Percentiles rank a stretch among this genome's conserved stretches.
Conservation (phyloP, 2,329 filamentous ascomycete species). For the Coleophoma eucalyptorum region DNA sequence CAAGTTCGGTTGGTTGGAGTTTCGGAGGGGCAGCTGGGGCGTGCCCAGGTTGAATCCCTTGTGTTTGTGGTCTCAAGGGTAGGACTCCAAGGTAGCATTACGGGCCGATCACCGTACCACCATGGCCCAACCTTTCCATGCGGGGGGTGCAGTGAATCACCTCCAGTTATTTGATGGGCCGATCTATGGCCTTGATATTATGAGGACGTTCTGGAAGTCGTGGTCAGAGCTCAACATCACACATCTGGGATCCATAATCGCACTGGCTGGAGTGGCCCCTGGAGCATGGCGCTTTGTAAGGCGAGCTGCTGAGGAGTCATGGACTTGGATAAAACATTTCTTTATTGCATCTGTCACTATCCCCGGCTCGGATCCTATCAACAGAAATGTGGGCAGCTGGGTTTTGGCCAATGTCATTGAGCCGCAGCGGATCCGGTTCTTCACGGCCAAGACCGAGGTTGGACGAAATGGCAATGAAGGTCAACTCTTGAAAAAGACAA, state of each 20-base stretch:
- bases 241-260: conserved; percentile 39
- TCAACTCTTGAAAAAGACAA: conserved; percentile 36
- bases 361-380: conserved; percentile 39
- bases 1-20: too few species aligned
- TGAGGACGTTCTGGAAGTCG: conserved; percentile 2
- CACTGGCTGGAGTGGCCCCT: conserved; percentile 38
- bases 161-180: too few species aligned
- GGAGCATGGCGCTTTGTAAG: conserved; percentile 35
- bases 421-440: conserved; percentile 31
- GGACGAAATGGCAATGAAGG: conserved; percentile 31
- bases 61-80: too few species aligned
- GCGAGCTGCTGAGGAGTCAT: conserved; percentile 32
- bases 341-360: conserved; percentile 41
- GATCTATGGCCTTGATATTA: too few species aligned
- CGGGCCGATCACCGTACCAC: too few species aligned
- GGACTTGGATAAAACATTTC: conserved; percentile 35
- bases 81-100: too few species aligned
- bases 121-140: too few species aligned
- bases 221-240: conserved; percentile 43
- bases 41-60: too few species aligned
- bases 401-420: conserved; percentile 34
- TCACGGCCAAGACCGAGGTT: conserved; percentile 40
- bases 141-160: too few species aligned
- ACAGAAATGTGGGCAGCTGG: conserved; percentile 41
- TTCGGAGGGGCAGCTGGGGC: too few species aligned